Conservation (phyloP, 2,329 filamentous ascomycete genomes). For the Stemphylium vesicarium region DNA sequence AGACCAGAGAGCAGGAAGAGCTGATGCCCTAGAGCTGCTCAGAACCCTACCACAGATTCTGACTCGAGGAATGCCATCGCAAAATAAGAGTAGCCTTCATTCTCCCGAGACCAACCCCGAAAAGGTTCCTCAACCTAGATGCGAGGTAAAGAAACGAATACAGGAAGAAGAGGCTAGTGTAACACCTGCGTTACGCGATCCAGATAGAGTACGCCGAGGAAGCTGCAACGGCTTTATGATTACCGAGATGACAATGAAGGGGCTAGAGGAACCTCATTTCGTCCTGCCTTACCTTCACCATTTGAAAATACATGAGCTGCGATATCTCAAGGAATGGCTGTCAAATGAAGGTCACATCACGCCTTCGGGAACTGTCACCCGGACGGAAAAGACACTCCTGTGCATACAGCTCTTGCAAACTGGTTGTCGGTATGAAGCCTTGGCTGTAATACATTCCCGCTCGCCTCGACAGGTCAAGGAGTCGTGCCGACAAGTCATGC, state of each 20-base stretch:
- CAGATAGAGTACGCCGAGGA: constrained; percentile 26
- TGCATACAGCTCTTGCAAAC: constrained; percentile 35
- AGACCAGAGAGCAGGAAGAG: not conserved
- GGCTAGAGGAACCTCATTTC: constrained; percentile 20
- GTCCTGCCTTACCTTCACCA: constrained; percentile 28
- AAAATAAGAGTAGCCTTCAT: not conserved
- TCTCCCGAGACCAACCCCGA: constrained; percentile 9
- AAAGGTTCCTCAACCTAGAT: constrained; percentile 10
- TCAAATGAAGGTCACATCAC: constrained; percentile 16
- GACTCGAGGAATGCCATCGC: not conserved
- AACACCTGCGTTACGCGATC: constrained; percentile 13
- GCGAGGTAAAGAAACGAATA: constrained; percentile 21
- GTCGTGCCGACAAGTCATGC: constrained; percentile 36
- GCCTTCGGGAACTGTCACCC: constrained; percentile 24
- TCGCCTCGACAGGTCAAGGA: constrained; percentile 31
- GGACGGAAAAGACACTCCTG: constrained; percentile 38
- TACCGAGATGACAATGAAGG: constrained; percentile 28
- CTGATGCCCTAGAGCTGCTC: not conserved
- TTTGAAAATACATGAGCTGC: constrained; percentile 37
- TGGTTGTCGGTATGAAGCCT: constrained; percentile 33
- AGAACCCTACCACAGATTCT: not conserved
- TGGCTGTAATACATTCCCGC: constrained; percentile 39
- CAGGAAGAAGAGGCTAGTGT: constrained; percentile 22
- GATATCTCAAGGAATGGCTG: constrained; percentile 30
- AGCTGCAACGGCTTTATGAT: constrained; percentile 26